Evolutionary conservation across 2,329 filamentous ascomycete species (phyloP).

Genomic region (Colletotrichum filicis): DNA sequence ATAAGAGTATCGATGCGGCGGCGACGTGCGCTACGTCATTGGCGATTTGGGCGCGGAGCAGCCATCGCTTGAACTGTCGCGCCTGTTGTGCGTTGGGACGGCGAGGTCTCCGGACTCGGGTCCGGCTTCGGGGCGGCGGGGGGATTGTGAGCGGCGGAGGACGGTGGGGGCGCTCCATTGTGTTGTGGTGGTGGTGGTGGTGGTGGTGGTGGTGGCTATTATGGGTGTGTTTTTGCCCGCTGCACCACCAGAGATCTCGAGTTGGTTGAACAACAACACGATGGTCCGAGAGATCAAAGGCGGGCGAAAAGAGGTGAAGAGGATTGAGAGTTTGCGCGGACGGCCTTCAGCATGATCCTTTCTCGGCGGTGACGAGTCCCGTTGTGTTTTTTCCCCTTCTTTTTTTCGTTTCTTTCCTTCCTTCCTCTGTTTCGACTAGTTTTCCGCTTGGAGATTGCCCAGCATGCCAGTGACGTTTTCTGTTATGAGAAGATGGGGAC

Average conservation of each 20-base stretch:
- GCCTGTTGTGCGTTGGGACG: constrained; percentile 17
- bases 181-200: neutral
- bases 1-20: constrained; percentile 43
- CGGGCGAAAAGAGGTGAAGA: neutral
- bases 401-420: neutral
- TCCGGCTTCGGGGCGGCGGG: constrained; percentile 34
- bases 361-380: neutral
- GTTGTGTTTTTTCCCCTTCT: neutral
- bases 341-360: constrained; percentile 17
- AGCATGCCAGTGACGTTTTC: constrained; percentile 28
- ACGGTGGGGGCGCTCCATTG: constrained; percentile 44
- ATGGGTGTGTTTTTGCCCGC: neutral
- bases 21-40: constrained; percentile 45
- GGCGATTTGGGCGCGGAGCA: constrained; percentile 40
- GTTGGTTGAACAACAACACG: neutral
- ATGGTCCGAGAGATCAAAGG: neutral
- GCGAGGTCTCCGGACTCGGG: constrained; percentile 21
- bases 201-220: neutral
- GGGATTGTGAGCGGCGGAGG: constrained; percentile 48
- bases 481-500: neutral
- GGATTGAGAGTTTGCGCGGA: neutral
- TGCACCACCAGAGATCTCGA: neutral
- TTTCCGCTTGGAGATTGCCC: neutral
- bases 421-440: neutral
- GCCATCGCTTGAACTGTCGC: constrained; percentile 25